Conservation (phyloP, 129 eudicot species). For the Artemisia annua region DNA sequence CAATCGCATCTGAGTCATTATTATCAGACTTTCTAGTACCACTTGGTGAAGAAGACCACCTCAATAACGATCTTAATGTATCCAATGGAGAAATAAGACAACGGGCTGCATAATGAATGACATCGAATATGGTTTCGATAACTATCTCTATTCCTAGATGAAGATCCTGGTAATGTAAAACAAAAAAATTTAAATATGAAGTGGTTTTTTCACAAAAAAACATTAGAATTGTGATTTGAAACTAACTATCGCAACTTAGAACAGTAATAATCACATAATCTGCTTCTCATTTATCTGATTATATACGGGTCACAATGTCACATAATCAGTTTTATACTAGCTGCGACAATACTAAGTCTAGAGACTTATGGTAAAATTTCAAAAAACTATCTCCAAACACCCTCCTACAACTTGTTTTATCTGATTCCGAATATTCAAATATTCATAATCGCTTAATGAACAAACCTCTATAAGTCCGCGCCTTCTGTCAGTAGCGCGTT, state of each 20-base stretch:
- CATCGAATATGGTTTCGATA: conserved; percentile 79
- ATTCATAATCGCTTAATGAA: neutral
- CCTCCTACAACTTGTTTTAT: neutral
- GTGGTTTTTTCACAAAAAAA: neutral
- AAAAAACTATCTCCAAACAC: neutral
- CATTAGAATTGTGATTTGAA: too few relatives aligned
- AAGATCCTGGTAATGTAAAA: conserved; percentile 57
- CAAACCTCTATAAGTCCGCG: conserved; percentile 94
- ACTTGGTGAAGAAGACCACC: conserved; percentile 46
- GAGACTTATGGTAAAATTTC: neutral
- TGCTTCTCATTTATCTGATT: too few relatives aligned
- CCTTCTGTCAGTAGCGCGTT: conserved; percentile 85
- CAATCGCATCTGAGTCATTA: conserved; percentile 37
- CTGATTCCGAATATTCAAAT: neutral
- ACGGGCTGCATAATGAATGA: conserved; percentile 61
- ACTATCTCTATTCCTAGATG: conserved; percentile 74
- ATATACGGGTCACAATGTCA: neutral
- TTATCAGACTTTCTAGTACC: conserved; percentile 11
- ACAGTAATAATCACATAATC: neutral
- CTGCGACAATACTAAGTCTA: neutral
- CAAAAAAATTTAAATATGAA: conserved; percentile 12
- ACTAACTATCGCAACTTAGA: neutral
- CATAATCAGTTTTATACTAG: neutral
- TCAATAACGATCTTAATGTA: conserved; percentile 43
- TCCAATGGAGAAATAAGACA: conserved; percentile 73